Evolutionary conservation across 106 monocot species (phyloP).

Genomic region (Gastrodia elata): DNA sequence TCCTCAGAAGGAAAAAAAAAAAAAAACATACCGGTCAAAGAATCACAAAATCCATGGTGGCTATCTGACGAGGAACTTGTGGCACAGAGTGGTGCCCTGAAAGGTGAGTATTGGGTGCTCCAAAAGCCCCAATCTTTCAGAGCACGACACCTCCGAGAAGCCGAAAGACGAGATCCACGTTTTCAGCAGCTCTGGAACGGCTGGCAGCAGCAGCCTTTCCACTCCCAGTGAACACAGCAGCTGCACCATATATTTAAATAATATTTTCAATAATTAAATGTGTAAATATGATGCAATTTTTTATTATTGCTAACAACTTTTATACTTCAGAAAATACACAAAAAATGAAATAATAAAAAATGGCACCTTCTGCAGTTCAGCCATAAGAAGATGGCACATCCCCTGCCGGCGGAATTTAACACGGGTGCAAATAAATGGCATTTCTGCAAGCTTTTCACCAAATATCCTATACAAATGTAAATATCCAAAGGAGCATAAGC

Average conservation of each 20-base stretch:
- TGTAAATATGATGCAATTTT: too few relatives aligned
- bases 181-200: constrained; percentile 41
- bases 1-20: too few relatives aligned
- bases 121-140: constrained; percentile 29
- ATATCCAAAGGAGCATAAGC: too few relatives aligned
- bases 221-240: constrained; percentile 47
- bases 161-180: constrained; percentile 56
- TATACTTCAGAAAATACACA: too few relatives aligned
- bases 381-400: constrained; percentile 56
- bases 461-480: constrained; percentile 22
- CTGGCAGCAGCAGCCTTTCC: constrained; percentile 49
- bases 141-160: constrained; percentile 30
- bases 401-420: constrained; percentile 33
- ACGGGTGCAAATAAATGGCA: constrained; percentile 54
- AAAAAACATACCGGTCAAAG: not conserved
- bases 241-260: constrained; percentile 25
- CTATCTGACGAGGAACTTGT: constrained; percentile 44
- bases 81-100: constrained; percentile 41
- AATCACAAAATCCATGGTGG: too few relatives aligned
- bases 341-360: not conserved
- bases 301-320: too few relatives aligned
- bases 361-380: constrained; percentile 58
- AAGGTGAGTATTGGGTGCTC: constrained; percentile 36
- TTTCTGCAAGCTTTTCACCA: constrained; percentile 49
- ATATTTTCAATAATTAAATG: too few relatives aligned